Evolutionary conservation across 1,284 basidiomycete genomes (phyloP), one percentile per base, ranked within the genome.

Genomic region (Ustilago esculenta): DNA sequence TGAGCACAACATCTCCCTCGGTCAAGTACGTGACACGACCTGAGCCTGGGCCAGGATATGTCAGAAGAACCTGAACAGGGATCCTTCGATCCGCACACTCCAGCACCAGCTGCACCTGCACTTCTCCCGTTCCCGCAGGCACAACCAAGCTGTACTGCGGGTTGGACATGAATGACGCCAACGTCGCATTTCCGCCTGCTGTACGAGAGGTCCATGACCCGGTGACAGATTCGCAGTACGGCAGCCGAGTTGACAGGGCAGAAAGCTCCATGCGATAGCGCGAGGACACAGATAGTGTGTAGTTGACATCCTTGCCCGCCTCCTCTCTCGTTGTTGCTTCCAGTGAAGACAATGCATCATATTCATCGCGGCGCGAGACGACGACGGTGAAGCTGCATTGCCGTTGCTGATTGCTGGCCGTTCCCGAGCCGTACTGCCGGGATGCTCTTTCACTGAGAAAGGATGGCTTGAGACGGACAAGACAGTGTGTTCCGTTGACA

Each of bases 141-240:
- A 49, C 55, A 3, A 81, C 84, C 4, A 97, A 83, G 43, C 86
- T 85, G 81, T 91, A 97, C 79, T 97, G 93, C 0, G 94, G 94
- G 77, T 98, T 98, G 55, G 87, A 83, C 87, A 94, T 90, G 83
- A 92, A 96, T 0, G 90, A 89, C 0, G 91, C 87, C 70, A 88
- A 85, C 0, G 87, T 87, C 42, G 88, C 87, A 75, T 94, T 94
- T 0, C 94, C 94, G 0, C 94, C 94, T 0, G 91, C 87, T 10
- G 87, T 90, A 63, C 88, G 89, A 36, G 83, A 86, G 0, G 88
- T 89, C 73, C 95, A 86, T 0, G 56, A 43, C 1, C 75, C 73
- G 0, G 37, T 17, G 20, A 81, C 44, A 14, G 53, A 47, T 15
- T 63, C 56, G 17, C 60, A 56, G 52, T 71, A 64, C 18, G 65